Base-by-base conservation (phyloP, 106 monocot genomes). In the Dendrobium nobile region DNA sequence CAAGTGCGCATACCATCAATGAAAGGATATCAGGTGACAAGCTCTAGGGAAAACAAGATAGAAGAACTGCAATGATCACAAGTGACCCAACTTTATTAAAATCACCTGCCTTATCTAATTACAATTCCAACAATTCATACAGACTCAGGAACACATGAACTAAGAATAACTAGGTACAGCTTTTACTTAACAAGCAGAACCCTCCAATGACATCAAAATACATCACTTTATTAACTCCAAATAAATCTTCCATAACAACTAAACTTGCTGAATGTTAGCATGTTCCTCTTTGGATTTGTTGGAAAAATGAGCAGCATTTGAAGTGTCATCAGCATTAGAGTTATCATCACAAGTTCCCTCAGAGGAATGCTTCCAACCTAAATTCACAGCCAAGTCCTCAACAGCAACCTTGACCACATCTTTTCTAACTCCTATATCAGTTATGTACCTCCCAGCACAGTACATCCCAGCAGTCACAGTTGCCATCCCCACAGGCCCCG, bases 401-500 rank as follows among this genome's bases (percentile, higher is more conserved):
- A 99, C 98, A 0, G 84, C 79, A 54, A 95, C 78, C 87, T 99
- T 95, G 61, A 90, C 82, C 15, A 95, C 91, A 86, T 99, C 98
- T 81, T 90, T 93, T 56, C 98, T 93, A 16, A 99, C 98, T 10
- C 98, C 98, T 17, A 99, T 85, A 61, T 95, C 98, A 17, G 95
- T 95, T 33, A 88, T 84, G 67, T 99, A 99, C 84, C 98, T 85
- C 2, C 95, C 91, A 0, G 87, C 93, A 79, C 93, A 93, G 65
- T 99, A 99, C 91, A 95, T 91, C 3, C 95, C 95, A 20, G 98
- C 95, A 16, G 92, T 90, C 65, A 95, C 87, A 24, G 93, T 89
- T 4, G 89, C 95, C 89, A 99, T 86, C n/a, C 98, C 95, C n/a
- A 90, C 87, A 7, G 93, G 98, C 11, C 93, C 87, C 2, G 91